Evolutionary conservation across 495 filamentous ascomycete species (phyloP).

Genomic region (Talaromyces borbonicus): DNA sequence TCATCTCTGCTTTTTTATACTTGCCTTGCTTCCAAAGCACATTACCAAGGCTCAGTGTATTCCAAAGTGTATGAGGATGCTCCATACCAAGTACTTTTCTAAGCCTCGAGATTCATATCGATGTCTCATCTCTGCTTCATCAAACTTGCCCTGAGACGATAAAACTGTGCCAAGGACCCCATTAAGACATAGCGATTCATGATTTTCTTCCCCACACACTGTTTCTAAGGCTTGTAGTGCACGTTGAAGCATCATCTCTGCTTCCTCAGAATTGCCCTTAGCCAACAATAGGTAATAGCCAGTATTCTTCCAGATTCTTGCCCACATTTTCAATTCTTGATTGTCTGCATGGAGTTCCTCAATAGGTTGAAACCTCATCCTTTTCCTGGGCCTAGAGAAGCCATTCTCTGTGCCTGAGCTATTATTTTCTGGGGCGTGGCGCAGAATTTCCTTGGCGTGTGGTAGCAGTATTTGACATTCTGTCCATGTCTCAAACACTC

Average conservation of each 20-base stretch:
- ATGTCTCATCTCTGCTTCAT: constrained; percentile 19
- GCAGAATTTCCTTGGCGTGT: constrained; percentile 18
- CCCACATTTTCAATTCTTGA: constrained; percentile 19
- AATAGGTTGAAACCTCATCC: constrained; percentile 14
- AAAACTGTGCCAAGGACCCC: constrained; percentile 20
- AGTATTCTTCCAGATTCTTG: constrained; percentile 9
- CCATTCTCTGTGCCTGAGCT: too few relatives aligned
- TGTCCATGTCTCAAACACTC: constrained; percentile 19
- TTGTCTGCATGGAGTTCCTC: constrained; percentile 17
- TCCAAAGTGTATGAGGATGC: constrained; percentile 19
- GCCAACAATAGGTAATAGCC: too few relatives aligned
- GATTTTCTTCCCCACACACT: constrained; percentile 28
- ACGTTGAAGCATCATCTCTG: constrained; percentile 15
- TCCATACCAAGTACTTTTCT: constrained; percentile 17
- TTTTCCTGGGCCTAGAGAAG: constrained; percentile 4
- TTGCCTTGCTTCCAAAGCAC: constrained; percentile 15
- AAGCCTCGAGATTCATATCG: constrained; percentile 12
- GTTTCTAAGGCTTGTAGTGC: constrained; percentile 13
- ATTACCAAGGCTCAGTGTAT: constrained; percentile 16
- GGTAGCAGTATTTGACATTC: constrained; percentile 18
- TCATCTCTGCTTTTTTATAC: constrained; percentile 22
- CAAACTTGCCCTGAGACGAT: constrained; percentile 14
- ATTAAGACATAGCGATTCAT: constrained; percentile 28
- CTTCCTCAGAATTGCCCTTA: constrained; percentile 26
- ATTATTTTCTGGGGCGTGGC: too few relatives aligned